These are phyloP conservation scores for Mycena vulgaris DNA, from an alignment of 768 basidiomycete species.

Conservation along the genomic window DNA sequence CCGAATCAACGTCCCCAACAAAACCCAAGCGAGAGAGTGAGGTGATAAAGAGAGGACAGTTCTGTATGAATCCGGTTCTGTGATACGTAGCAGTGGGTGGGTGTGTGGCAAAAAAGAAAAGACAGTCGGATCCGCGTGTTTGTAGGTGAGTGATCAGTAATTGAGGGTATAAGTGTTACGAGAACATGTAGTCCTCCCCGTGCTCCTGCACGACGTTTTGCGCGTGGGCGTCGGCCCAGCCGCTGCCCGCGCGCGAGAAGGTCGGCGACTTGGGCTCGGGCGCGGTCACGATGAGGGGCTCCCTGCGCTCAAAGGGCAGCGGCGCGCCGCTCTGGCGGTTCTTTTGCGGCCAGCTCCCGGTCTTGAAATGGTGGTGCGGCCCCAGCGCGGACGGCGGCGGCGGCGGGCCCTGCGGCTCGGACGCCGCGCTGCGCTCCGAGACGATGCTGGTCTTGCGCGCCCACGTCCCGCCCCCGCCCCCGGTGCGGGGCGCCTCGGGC, in stretches of 20 bases:
- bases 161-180: neutral
- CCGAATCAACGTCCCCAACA: no score
- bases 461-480: constrained; percentile 10
- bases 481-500: neutral
- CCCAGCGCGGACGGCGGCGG: neutral
- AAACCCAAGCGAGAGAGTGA: no score
- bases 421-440: neutral
- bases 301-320: constrained; percentile 9
- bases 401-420: neutral
- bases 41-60: no score
- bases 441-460: constrained; percentile 19
- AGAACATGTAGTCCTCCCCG: neutral
- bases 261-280: neutral
- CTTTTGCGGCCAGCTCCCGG: constrained; percentile 32
- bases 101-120: no score
- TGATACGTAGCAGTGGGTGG: no score
- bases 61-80: no score
- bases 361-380: constrained; percentile 6
- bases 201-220: neutral
- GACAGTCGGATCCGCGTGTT: no score
- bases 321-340: constrained; percentile 6
- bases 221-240: neutral
- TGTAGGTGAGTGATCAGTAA: no score
- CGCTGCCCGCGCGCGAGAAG: neutral
- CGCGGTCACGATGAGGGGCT: neutral